Conservation (phyloP, 352 stramenopile species). For the Phytophthora pluvialis region DNA sequence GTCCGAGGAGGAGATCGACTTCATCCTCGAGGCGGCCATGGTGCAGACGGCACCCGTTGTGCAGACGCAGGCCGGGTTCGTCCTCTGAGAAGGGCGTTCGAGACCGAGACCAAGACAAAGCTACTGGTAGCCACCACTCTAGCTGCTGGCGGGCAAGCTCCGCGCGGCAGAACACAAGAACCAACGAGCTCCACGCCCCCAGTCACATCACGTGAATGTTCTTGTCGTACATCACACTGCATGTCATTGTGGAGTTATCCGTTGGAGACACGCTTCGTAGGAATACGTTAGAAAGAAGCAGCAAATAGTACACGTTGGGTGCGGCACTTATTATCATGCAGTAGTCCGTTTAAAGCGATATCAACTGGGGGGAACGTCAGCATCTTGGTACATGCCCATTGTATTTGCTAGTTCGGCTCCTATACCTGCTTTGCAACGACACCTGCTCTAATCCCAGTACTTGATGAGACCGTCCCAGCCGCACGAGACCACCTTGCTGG, state of each 20-base stretch:
- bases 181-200: neutral
- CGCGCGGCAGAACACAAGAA: slow-evolving; percentile 5
- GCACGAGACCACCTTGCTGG: slow-evolving; percentile 96
- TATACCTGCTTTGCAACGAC: slow-evolving; percentile 5
- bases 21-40: slow-evolving; percentile 48
- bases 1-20: slow-evolving; percentile 52
- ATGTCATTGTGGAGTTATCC: slow-evolving; percentile 17
- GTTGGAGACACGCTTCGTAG: slow-evolving; percentile 17
- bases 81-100: slow-evolving; percentile 25
- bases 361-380: neutral
- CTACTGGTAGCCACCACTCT: neutral
- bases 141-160: neutral
- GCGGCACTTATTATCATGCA: slow-evolving; percentile 5
- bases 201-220: slow-evolving; percentile 2
- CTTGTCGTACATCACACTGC: slow-evolving; percentile 3
- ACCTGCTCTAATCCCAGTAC: slow-evolving; percentile 94
- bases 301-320: slow-evolving; percentile 4
- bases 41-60: slow-evolving; percentile 20
- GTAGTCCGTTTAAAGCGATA: neutral
- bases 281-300: slow-evolving; percentile 5
- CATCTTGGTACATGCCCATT: neutral
- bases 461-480: slow-evolving; percentile 99
- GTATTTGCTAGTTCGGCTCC: neutral
- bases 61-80: slow-evolving; percentile 28
- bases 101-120: neutral